These are phyloP conservation scores for Plenodomus tracheiphilus DNA, from an alignment of 2,329 filamentous ascomycete species.

Conservation along the genomic window DNA sequence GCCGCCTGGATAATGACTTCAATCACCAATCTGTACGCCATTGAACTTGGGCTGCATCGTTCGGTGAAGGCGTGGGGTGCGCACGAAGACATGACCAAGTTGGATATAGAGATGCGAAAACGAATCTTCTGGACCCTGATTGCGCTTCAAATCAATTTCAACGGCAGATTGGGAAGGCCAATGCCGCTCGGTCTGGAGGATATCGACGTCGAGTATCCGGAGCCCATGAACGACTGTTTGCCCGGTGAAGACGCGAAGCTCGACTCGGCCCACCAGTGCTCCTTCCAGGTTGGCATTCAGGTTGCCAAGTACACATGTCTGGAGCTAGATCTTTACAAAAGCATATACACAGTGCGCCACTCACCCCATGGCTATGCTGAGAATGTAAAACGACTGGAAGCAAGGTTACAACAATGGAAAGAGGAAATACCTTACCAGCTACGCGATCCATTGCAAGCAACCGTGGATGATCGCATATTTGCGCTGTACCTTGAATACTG, in stretches of 20 bases:
- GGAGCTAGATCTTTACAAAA: slow-evolving; percentile 73
- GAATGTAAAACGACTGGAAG: slow-evolving; percentile 67
- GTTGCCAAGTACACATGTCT: slow-evolving; percentile 68
- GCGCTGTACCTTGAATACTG: slow-evolving; percentile 55
- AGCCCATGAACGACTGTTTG: slow-evolving; percentile 70
- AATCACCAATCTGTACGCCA: slow-evolving; percentile 67
- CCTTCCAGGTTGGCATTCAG: slow-evolving; percentile 67
- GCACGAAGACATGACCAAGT: slow-evolving; percentile 50
- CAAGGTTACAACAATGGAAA: slow-evolving; percentile 65
- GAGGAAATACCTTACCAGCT: slow-evolving; percentile 66
- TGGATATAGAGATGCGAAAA: slow-evolving; percentile 77
- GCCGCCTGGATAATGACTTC: slow-evolving; percentile 70
- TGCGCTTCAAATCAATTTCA: slow-evolving; percentile 67
- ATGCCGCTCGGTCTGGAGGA: slow-evolving; percentile 75
- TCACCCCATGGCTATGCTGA: slow-evolving; percentile 66
- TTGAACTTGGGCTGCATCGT: slow-evolving; percentile 76
- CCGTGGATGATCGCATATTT: slow-evolving; percentile 53
- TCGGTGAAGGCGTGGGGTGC: slow-evolving; percentile 64
- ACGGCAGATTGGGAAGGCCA: slow-evolving; percentile 75
- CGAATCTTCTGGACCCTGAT: slow-evolving; percentile 76
- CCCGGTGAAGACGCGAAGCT: slow-evolving; percentile 59
- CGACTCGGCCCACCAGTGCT: slow-evolving; percentile 59
- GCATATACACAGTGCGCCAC: slow-evolving; percentile 71
- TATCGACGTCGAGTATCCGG: slow-evolving; percentile 77
- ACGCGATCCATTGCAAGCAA: slow-evolving; percentile 50